Evolutionary conservation across 164 flowering plant species (phyloP).

Genomic region (Vitis rupestris): DNA sequence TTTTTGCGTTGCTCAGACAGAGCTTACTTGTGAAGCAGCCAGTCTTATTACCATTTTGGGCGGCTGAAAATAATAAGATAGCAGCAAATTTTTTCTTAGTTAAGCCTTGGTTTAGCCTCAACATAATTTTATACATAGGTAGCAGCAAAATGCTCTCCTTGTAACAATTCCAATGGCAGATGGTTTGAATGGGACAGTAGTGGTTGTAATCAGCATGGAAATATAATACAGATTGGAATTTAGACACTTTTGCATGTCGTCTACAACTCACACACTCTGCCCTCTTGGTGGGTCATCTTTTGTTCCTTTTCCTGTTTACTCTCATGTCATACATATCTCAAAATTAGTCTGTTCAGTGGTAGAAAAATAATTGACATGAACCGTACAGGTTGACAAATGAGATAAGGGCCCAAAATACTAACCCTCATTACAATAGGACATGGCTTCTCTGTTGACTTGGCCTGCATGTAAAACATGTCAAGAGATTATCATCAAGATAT

Average conservation of each 20-base stretch:
- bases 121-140: background rate
- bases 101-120: background rate
- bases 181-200: background rate
- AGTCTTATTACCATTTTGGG: background rate
- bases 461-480: slow-evolving; percentile 45
- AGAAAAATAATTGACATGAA: background rate
- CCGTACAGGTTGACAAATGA: background rate
- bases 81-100: background rate
- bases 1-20: background rate
- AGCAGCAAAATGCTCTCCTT: background rate
- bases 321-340: background rate
- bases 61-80: background rate
- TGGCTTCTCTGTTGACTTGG: slow-evolving; percentile 48
- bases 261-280: background rate
- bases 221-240: background rate
- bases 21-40: background rate
- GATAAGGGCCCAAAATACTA: slow-evolving; percentile 16
- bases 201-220: background rate
- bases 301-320: background rate
- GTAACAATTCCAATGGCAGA: background rate
- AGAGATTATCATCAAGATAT: background rate
- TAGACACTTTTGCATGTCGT: background rate
- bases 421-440: slow-evolving; percentile 69
- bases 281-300: background rate
- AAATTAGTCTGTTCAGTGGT: background rate